Base-by-base conservation (phyloP, 2,329 filamentous ascomycete species). In the Ophiostoma sp. region DNA sequence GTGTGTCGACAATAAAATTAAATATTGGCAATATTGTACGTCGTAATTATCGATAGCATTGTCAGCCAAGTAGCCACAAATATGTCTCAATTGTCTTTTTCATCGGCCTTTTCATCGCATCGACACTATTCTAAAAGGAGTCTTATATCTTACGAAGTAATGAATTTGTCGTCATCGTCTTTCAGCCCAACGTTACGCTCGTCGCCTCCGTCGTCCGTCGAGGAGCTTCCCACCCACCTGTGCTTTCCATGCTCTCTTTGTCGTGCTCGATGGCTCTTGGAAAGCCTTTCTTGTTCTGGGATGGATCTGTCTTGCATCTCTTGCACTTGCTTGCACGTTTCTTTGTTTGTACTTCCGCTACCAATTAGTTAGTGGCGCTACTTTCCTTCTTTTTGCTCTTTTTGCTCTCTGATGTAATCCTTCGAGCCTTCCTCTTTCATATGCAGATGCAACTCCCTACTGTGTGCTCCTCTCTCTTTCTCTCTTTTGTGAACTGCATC, bases 291-390 rank as follows among this genome's bases (percentile, higher is more conserved):
- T 52, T 36, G 9, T 36, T 69, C 28, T 52, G 28, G 66, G 19
- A 55, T 52, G 22, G 42, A 69, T 28, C 28, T 69, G 66, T 69
- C 66, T 55, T 6, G 33, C 45, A 11, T 66, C 12, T 22, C 22
- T 33, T 42, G 22, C 52, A 42, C 33, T 66, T 31, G 8, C 22
- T 33, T 42, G 22, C 52, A 42, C 33, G 2, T 31, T 59, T 61
- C 36, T 70, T 70, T 45, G 33, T 61, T 61, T 59, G 69, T 70
- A 61, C 17, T 22, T 42, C 25, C 69, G 22, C 36, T 61, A 61
- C 11, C 7, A 59, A 48, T 33, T 45, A 70, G 25, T 39, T 39
- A n/a, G 69, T 22, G 36, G 36, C 50, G 69, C 36, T 59, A 70
- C 69, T 70, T 70, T 42, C 15, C 15, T n/a, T 61, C 28, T 42